These are phyloP conservation scores for Aureobasidium mangrovei DNA, from an alignment of 2,329 filamentous ascomycete species.

Conservation along the genomic window DNA sequence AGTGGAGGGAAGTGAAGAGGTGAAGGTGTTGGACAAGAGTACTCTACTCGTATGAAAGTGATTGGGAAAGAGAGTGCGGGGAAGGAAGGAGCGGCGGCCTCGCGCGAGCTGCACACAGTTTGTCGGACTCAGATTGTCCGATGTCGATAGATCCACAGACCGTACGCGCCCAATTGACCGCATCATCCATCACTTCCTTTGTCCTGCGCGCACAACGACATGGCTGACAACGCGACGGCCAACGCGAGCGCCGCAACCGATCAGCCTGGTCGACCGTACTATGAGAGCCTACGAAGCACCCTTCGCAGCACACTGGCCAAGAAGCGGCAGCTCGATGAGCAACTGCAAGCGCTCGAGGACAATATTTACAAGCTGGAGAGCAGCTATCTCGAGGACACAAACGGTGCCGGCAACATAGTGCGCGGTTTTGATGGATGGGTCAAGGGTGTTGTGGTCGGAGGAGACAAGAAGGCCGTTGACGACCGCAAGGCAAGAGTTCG, in stretches of 20 bases:
- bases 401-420: constrained; percentile 83
- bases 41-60: not conserved
- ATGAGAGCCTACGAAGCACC: constrained; percentile 61
- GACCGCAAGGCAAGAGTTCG: constrained; percentile 56
- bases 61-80: not conserved
- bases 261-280: constrained; percentile 48
- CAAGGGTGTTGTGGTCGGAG: constrained; percentile 58
- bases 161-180: not conserved
- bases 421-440: constrained; percentile 97
- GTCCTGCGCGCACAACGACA: constrained; percentile 20
- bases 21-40: too few species aligned
- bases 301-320: constrained; percentile 58
- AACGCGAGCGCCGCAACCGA: constrained; percentile 31
- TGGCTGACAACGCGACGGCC: constrained; percentile 42
- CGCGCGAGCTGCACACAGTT: too few species aligned
- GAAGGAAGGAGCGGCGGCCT: too few species aligned
- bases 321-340: constrained; percentile 53
- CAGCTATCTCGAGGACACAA: constrained; percentile 83
- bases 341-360: constrained; percentile 54
- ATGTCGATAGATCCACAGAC: not conserved
- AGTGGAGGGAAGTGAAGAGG: not conserved
- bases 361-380: constrained; percentile 76
- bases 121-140: too few species aligned
- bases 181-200: not conserved
- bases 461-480: constrained; percentile 38